Evolutionary conservation across 495 filamentous ascomycete species (phyloP), one percentile per base, ranked within the genome.

Genomic region (Aspergillus panamensis): DNA sequence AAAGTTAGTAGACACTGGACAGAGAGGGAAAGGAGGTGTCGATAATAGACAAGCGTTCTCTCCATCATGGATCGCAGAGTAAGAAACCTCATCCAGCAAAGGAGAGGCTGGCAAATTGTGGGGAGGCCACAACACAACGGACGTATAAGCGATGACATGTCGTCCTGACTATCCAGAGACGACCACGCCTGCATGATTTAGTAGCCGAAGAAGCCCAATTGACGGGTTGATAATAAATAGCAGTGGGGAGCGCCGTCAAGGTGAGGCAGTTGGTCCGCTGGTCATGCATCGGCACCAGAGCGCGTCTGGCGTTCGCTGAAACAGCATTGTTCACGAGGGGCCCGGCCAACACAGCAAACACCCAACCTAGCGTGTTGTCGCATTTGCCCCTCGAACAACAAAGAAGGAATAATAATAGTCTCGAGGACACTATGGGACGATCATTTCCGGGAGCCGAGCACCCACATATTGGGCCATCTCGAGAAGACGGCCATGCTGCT

Each of bases 131-230:
- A 60, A 56, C 60, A 56, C 65, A 68, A 64, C 58, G 43, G 53
- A 58, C 60, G 59, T 63, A 62, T 51, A 58, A 58, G 56, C 54
- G 62, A 63, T 71, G 71, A 73, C 70, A 65, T 76, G 73, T 73
- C 69, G 56, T 68, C 60, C 61, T 63, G 40, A 51, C 64, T 53
- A 66, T 63, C 69, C 68, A 67, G 60, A 71, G 62, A 60, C 60
- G 65, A 57, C 43, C 55, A 20, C 52, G 55, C 48, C 56, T 60
- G 62, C 64, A 62, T 67, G 58, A 62, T 58, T 66, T 53, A 66
- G 63, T 56, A 64, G 39, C n/a, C 29, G 29, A 57, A 40, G 44
- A 16, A 58, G 55, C 53, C 62, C 62, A 63, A 68, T 62, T 61
- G 59, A 57, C 42, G 39, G 19, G 19, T 21, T 32, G 48, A 44